Conservation (phyloP, 2,329 filamentous ascomycete genomes). For the Knufia fluminis region DNA sequence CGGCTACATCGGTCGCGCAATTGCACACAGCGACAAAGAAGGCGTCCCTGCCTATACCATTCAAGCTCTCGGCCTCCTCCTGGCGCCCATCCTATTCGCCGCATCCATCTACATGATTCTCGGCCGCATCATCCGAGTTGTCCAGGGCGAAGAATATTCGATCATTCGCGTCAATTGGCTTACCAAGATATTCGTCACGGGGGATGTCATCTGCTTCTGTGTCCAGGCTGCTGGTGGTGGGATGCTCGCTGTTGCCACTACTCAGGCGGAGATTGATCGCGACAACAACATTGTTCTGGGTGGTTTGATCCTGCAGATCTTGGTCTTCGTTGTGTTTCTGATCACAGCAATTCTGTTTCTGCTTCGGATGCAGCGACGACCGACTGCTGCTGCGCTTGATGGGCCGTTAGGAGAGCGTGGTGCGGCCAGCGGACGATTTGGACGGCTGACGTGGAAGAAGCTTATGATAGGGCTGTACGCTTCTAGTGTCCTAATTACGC, state of each 20-base stretch:
- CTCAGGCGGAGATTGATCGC: slow-evolving; percentile 2
- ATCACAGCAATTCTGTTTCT: slow-evolving; percentile 43
- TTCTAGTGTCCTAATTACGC: slow-evolving; percentile 25
- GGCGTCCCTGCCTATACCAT: slow-evolving; percentile 27
- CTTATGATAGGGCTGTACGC: slow-evolving; percentile 28
- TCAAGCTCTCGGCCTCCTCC: slow-evolving; percentile 32
- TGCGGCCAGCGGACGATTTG: neutral
- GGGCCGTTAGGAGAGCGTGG: slow-evolving; percentile 19
- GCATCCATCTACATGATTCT: slow-evolving; percentile 35
- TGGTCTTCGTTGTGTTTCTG: slow-evolving; percentile 50
- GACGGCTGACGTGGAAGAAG: slow-evolving; percentile 26
- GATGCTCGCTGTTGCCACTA: slow-evolving; percentile 9
- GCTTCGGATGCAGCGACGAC: slow-evolving; percentile 29
- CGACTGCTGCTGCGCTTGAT: slow-evolving; percentile 21
- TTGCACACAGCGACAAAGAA: slow-evolving; percentile 25
- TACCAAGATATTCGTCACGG: slow-evolving; percentile 31
- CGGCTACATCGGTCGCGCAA: slow-evolving; percentile 31
- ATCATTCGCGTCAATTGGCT: slow-evolving; percentile 29
- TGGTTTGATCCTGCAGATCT: slow-evolving; percentile 49
- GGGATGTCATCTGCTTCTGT: slow-evolving; percentile 29
- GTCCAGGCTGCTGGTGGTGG: slow-evolving; percentile 27
- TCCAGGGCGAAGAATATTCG: slow-evolving; percentile 29
- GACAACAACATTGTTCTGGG: slow-evolving; percentile 35
- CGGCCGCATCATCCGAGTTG: slow-evolving; percentile 30
- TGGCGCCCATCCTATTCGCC: slow-evolving; percentile 35